Base-by-base conservation (phyloP, 495 filamentous ascomycete genomes). In the Podospora conica region DNA sequence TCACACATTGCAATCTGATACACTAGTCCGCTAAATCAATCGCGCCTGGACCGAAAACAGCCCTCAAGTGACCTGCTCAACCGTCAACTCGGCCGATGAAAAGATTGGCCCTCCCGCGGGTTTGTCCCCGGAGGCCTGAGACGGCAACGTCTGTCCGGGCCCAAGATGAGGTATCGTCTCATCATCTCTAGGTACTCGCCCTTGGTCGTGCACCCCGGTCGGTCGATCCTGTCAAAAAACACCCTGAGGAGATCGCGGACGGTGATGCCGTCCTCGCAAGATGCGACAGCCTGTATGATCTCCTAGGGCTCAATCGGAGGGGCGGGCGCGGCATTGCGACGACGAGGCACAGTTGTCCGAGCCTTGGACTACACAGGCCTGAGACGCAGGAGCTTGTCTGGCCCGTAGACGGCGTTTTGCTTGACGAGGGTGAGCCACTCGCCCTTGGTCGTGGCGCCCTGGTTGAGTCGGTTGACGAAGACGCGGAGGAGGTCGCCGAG, bases 391-490 rank as follows among this genome's bases (percentile, higher is more conserved):
- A 82, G 64, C 69, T 81, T 86, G 40, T 82, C 82, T 0, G 65
- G 55, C 21, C 77, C 77, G 66, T 81, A 80, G 56, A 71, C 56
- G 7, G 68, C 65, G 20, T 66, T 55, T 25, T 63, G 65, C 31
- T 66, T 73, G 56, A 77, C 83, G 64, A 89, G 24, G 15, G 73
- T 70, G 57, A 87, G 83, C 76, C 89, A 89, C 24, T 71, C 66
- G 3, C 76, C 71, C 66, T 75, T 78, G 63, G 78, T 79, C n/a
- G 74, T 71, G 28, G 75, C 73, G 18, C 76, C 73, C 27, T 79
- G 80, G 7, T 84, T 84, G 54, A 91, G 78, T 12, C 87, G 83
- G 53, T 78, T 75, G 20, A 83, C 81, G 77, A 94, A 95, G 11
- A 79, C 77, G 21, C 78, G 83, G 25, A 92, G 76, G 18, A 95